Percentiles rank a stretch among this genome's conserved stretches.
These are phyloP conservation scores for Parmales sp. DNA, from an alignment of 108 stramenopile species.

Conservation along the genomic window DNA sequence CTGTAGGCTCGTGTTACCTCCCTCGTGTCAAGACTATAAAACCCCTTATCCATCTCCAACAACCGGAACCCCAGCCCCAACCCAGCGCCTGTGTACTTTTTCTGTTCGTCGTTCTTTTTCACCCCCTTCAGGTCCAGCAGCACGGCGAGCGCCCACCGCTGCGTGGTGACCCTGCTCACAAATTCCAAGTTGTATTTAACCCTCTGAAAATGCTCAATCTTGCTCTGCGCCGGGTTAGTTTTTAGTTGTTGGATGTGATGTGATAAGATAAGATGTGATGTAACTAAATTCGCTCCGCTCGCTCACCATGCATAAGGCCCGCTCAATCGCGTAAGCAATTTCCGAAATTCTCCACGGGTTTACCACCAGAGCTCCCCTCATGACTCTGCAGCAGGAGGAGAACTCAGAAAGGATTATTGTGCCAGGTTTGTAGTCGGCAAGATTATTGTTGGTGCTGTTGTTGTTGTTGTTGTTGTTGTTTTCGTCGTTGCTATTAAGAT, in stretches of 20 bases:
- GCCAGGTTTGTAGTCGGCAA: not conserved
- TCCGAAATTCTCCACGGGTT: conserved; percentile 72
- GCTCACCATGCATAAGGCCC: conserved; percentile 25
- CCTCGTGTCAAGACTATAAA: conserved; percentile 19
- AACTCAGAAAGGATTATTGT: conserved; percentile 41
- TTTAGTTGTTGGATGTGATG: too few species aligned
- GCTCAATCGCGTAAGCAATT: conserved; percentile 5
- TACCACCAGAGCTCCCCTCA: conserved; percentile 85
- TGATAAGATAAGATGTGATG: too few species aligned
- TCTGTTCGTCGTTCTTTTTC: conserved; percentile 15
- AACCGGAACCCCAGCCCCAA: conserved; percentile 86
- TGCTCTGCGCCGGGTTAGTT: too few species aligned
- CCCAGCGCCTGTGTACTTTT: conserved; percentile 50
- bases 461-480: not conserved
- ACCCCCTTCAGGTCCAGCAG: conserved; percentile 62
- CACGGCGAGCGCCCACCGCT: conserved; percentile 71
- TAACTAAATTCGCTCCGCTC: conserved; percentile 23
- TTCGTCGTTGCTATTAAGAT: too few species aligned
- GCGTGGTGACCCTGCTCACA: conserved; percentile 83
- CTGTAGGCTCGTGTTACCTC: not conserved
- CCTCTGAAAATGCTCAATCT: too few species aligned
- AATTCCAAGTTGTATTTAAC: conserved; percentile 54
- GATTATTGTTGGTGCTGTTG: not conserved
- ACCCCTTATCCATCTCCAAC: conserved; percentile 47
- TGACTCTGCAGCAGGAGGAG: conserved; percentile 77